Percentiles rank a stretch among this genome's conserved stretches.
Evolutionary conservation across 2,329 filamentous ascomycete species (phyloP).

Genomic region (Calonectria pseudoturangicola): DNA sequence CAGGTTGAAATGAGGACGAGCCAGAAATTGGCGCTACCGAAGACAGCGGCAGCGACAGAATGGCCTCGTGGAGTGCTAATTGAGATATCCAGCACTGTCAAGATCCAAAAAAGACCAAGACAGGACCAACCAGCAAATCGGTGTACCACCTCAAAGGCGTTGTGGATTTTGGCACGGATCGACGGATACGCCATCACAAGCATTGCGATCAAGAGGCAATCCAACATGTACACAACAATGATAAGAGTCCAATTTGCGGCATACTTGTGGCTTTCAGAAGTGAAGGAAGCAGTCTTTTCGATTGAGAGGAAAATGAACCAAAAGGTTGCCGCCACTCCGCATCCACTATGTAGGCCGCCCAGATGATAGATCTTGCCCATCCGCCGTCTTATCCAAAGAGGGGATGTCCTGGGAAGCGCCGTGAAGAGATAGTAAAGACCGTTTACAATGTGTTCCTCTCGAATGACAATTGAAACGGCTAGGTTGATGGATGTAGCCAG

Average conservation of each 20-base stretch:
- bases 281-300: constrained; percentile 13
- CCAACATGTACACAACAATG: constrained; percentile 13
- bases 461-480: constrained; percentile 1
- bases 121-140: constrained; percentile 11
- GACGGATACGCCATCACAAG: constrained; percentile 10
- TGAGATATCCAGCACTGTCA: not conserved
- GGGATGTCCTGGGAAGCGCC: not conserved
- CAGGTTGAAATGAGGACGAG: constrained; percentile 76
- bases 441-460: constrained; percentile 7
- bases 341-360: constrained; percentile 3
- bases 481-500: constrained; percentile 10
- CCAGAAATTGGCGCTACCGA: constrained; percentile 69
- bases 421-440: constrained; percentile 12
- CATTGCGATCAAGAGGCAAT: constrained; percentile 5
- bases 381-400: not conserved
- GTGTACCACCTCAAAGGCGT: constrained; percentile 8
- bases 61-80: not conserved
- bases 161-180: constrained; percentile 7
- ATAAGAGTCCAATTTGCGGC: not conserved
- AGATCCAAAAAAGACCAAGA: not conserved
- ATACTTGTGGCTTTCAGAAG: not conserved
- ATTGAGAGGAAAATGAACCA: constrained; percentile 23
- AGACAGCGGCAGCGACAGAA: not conserved
- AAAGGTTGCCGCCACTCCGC: constrained; percentile 4
- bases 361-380: constrained; percentile 17